Base-by-base conservation (phyloP, 306 rosid species). In the Alnus rubra region DNA sequence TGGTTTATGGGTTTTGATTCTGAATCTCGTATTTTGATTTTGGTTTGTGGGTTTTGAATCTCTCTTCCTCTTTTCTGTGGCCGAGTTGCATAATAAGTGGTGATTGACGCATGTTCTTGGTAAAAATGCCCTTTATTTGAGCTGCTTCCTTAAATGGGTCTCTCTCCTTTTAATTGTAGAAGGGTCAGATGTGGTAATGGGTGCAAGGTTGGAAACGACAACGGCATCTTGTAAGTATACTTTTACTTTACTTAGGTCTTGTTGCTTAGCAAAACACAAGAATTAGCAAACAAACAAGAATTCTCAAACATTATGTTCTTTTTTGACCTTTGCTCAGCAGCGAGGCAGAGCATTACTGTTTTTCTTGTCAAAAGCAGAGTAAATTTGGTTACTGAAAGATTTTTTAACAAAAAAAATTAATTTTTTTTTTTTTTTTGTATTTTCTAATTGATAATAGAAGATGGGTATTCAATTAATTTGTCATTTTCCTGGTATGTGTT, bases 121-220 rank as follows among this genome's bases (percentile, higher is more conserved):
- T 23, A 23, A 23, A 23, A 23, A 0, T 23, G 0, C 28, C 28
- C 28, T 23, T 23, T 23, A 39, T 83, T 79, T 55, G 39, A 18
- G 54, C 56, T 78, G 76, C 80, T 84, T 78, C 62, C 80, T 83
- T 70, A 77, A 39, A 79, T 73, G 85, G 81, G 84, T 86, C 31
- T 73, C 72, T 70, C 69, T 74, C 82, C 71, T 80, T 74, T 78
- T 85, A 75, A 11, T 80, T 77, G 78, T 94, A 96, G 99, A 79
- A 87, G 99, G 84, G 87, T 93, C 82, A 85, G 99, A 88, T 98
- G 99, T 74, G 96, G 97, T 59, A 96, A 88, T 93, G 98, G 96
- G 75, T 96, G 97, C 94, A 96, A 96, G 89, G 97, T 96, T 85
- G 99, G 99, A 10, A 98, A 96, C 48, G 99, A 96, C 75, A 96